These are phyloP conservation scores for Exobasidium rhododendri DNA, from an alignment of 1,284 basidiomycete species.

Conservation along the genomic window DNA sequence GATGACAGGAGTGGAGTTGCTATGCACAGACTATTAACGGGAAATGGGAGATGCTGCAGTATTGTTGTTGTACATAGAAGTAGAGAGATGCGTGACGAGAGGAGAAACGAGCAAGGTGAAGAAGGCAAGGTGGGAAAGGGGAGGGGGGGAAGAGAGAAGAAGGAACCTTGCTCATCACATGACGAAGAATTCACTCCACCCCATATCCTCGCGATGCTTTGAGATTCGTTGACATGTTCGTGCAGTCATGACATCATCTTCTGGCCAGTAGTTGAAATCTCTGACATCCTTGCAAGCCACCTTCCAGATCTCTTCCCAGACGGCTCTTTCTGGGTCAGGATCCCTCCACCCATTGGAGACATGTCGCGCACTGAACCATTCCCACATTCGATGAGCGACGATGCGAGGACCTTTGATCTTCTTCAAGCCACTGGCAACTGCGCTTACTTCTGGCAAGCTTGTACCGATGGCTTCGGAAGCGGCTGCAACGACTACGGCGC, in stretches of 20 bases:
- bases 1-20: too few species aligned
- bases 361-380: slow-evolving; percentile 2
- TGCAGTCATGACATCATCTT: background rate
- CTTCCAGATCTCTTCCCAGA: background rate
- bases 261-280: background rate
- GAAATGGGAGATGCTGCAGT: too few species aligned
- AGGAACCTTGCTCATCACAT: too few species aligned
- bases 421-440: background rate
- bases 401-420: background rate
- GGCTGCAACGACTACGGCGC: background rate
- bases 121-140: background rate
- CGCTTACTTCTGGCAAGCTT: background rate
- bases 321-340: slow-evolving; percentile 5
- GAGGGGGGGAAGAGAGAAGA: too few species aligned
- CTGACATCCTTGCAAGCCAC: background rate
- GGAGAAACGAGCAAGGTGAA: background rate
- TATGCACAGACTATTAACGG: too few species aligned
- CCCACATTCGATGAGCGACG: slow-evolving; percentile 5
- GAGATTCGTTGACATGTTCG: background rate
- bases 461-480: background rate
- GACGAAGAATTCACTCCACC: slow-evolving; percentile 8
- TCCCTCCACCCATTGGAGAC: slow-evolving; percentile 6
- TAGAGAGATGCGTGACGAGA: background rate
- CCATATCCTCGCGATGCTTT: background rate
- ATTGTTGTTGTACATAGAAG: background rate